Evolutionary conservation across 2,329 filamentous ascomycete species (phyloP).

Genomic region (Hypoxylon sp.): DNA sequence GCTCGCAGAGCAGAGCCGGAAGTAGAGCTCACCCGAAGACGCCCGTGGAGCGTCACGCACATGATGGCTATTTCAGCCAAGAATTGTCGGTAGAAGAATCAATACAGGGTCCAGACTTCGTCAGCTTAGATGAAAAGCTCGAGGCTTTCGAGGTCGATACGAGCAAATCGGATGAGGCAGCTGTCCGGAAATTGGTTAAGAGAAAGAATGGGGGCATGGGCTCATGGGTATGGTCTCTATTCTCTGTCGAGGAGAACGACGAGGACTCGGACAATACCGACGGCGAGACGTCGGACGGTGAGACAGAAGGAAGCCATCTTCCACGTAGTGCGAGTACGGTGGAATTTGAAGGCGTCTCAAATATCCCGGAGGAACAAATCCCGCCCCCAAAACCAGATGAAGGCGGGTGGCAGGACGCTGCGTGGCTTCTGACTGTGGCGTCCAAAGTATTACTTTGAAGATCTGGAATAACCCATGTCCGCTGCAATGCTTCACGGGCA

Average conservation of each 20-base stretch:
- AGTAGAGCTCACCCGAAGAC: constrained; percentile 63
- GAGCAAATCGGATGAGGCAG: constrained; percentile 70
- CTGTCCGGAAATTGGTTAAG: constrained; percentile 70
- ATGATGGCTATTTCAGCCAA: constrained; percentile 62
- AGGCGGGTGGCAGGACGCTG: constrained; percentile 76
- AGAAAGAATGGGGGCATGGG: constrained; percentile 67
- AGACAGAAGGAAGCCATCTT: constrained; percentile 57
- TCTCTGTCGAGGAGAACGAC: constrained; percentile 73
- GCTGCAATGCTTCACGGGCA: constrained; percentile 14
- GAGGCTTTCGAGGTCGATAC: constrained; percentile 69
- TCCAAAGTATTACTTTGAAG: constrained; percentile 72
- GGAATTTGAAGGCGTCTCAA: constrained; percentile 60
- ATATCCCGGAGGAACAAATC: constrained; percentile 61
- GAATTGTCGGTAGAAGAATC: constrained; percentile 47
- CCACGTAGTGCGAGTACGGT: constrained; percentile 58
- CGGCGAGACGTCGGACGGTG: constrained; percentile 56
- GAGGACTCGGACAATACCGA: constrained; percentile 63
- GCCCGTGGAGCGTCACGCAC: constrained; percentile 59
- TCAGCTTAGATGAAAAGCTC: constrained; percentile 72
- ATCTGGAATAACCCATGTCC: constrained; percentile 13
- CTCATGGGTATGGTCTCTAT: constrained; percentile 76
- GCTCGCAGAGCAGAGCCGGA: constrained; percentile 61
- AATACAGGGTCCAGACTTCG: constrained; percentile 72
- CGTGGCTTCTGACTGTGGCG: constrained; percentile 77
- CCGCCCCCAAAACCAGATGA: constrained; percentile 67